Conservation (phyloP, 1,284 basidiomycete genomes). For the Cryptococcus sp. region DNA sequence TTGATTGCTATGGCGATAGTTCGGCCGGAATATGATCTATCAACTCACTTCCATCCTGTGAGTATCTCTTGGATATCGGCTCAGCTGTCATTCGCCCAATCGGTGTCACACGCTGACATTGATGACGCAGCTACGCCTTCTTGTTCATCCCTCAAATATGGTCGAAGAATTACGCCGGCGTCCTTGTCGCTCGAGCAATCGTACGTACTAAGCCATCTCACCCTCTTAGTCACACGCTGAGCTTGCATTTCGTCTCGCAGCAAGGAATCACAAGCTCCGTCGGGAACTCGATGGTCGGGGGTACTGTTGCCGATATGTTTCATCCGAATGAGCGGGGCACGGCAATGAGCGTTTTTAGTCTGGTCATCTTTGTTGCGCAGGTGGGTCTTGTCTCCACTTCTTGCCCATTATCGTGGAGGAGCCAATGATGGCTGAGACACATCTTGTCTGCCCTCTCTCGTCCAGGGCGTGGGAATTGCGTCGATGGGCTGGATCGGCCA, state of each 20-base stretch:
- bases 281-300: constrained; percentile 47
- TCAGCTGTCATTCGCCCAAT: too few relatives aligned
- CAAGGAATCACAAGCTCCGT: constrained; percentile 44
- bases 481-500: constrained; percentile 37
- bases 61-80: constrained; percentile 11
- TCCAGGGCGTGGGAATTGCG: too few relatives aligned
- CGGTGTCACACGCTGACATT: too few relatives aligned
- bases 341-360: constrained; percentile 53
- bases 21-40: constrained; percentile 44
- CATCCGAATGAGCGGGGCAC: constrained; percentile 45
- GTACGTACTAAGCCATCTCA: too few relatives aligned
- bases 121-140: constrained; percentile 30
- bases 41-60: constrained; percentile 43
- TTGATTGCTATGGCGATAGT: too few relatives aligned
- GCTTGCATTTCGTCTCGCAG: constrained; percentile 5
- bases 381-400: constrained; percentile 8
- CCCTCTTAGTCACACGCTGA: too few relatives aligned
- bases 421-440: neutral
- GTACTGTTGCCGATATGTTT: constrained; percentile 51
- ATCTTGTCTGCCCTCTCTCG: too few relatives aligned
- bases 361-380: constrained; percentile 52
- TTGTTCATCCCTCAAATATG: constrained; percentile 50
- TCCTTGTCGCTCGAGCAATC: constrained; percentile 47
- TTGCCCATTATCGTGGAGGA: neutral
- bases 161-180: constrained; percentile 36